A percentile compares a stretch with the other conserved stretches of the same genome.
Conservation (phyloP, 2,329 filamentous ascomycete species). For the Diaporthe sp. region DNA sequence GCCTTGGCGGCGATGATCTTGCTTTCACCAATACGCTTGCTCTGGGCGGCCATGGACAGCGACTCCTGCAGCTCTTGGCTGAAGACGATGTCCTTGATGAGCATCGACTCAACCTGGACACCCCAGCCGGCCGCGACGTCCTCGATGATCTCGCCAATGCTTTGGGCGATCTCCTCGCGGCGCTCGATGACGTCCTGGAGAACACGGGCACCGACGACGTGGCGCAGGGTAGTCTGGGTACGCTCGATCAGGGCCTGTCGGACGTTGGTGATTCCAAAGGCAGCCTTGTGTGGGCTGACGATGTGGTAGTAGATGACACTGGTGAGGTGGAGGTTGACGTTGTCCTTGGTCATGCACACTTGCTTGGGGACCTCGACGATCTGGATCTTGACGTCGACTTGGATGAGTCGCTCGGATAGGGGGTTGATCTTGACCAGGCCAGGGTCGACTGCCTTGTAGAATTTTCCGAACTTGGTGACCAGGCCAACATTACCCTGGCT, state of each 20-base stretch:
- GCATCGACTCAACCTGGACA: constrained; percentile 96
- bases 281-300: constrained; percentile 93
- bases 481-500: constrained; percentile 94
- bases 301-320: constrained; percentile 99
- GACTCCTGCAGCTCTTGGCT: constrained; percentile 95
- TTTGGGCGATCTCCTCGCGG: constrained; percentile 95
- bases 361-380: constrained; percentile 97
- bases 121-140: constrained; percentile 95
- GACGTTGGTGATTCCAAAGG: constrained; percentile 95
- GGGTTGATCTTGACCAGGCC: constrained; percentile 98
- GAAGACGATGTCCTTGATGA: constrained; percentile 99
- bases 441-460: constrained; percentile 95
- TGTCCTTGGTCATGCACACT: constrained; percentile 99
- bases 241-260: constrained; percentile 97
- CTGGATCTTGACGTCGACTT: constrained; percentile 99
- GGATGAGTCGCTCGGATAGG: constrained; percentile 87
- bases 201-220: constrained; percentile 95
- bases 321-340: constrained; percentile 92
- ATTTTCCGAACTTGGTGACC: constrained; percentile 94
- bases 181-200: constrained; percentile 99
- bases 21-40: constrained; percentile 97
- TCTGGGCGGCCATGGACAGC: constrained; percentile 97
- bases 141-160: constrained; percentile 97
- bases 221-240: constrained; percentile 96
- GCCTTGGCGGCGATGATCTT: constrained; percentile 98